Evolutionary conservation across 352 stramenopile species (phyloP).

Genomic region (Pythium aphanidermatum): DNA sequence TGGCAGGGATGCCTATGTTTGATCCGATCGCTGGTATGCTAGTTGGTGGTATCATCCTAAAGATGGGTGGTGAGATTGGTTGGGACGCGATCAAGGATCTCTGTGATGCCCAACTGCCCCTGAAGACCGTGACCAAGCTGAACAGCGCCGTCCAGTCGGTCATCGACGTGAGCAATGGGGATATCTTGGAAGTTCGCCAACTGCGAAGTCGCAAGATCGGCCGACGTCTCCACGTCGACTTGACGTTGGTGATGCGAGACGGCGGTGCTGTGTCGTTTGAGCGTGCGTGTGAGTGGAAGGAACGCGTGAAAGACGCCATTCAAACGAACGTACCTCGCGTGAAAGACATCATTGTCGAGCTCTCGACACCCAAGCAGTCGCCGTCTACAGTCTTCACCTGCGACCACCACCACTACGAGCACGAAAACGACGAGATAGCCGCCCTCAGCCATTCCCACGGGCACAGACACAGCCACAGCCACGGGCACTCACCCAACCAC

Average conservation of each 20-base stretch:
- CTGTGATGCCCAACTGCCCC: conserved; percentile 50
- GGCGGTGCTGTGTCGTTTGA: conserved; percentile 23
- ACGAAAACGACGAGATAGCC: conserved; percentile 1
- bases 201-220: conserved; percentile 55
- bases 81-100: conserved; percentile 53
- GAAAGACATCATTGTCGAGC: conserved; percentile 60
- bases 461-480: conserved; percentile 2
- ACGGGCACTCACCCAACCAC: conserved; percentile 8
- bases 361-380: conserved; percentile 26
- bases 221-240: conserved; percentile 49
- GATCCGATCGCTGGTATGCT: conserved; percentile 63
- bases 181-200: conserved; percentile 37
- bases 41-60: conserved; percentile 68
- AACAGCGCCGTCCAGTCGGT: conserved; percentile 30
- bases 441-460: neutral
- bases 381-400: conserved; percentile 22
- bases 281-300: conserved; percentile 49
- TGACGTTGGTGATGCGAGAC: conserved; percentile 42
- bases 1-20: conserved; percentile 54
- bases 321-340: conserved; percentile 37
- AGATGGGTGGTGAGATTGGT: conserved; percentile 70
- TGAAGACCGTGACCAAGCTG: conserved; percentile 30
- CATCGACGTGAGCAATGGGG: conserved; percentile 30
- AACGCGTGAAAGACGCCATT: conserved; percentile 43
- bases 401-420: neutral